A percentile compares a stretch with the other conserved stretches of the same genome.
Conservation (phyloP, 345 rosid species). For the Alliaria petiolata region DNA sequence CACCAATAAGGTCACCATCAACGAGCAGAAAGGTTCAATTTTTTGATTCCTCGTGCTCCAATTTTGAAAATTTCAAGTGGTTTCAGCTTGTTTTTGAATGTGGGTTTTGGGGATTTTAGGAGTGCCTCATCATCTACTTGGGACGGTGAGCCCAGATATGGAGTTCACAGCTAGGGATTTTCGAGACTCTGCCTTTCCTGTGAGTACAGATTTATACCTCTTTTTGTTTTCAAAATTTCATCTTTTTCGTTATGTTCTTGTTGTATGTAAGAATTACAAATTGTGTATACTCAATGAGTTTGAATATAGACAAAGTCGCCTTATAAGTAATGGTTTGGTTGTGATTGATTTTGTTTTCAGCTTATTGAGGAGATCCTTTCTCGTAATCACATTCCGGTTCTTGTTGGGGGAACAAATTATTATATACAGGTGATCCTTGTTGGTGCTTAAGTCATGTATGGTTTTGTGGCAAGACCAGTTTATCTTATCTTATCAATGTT, state of each 20-base stretch:
- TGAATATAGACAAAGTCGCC: neutral
- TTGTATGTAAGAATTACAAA: too few species aligned
- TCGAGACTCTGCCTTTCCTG: constrained; percentile 63
- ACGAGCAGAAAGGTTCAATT: constrained; percentile 59
- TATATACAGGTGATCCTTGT: constrained; percentile 71
- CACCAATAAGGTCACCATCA: constrained; percentile 71
- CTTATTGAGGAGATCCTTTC: constrained; percentile 63
- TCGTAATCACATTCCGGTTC: constrained; percentile 68
- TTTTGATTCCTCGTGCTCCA: neutral
- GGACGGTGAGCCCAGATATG: constrained; percentile 54
- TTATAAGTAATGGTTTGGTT: neutral
- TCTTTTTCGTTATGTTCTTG: neutral
- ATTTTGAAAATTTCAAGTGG: neutral
- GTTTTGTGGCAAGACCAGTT: neutral
- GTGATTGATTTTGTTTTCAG: constrained; percentile 38
- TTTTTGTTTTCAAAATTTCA: neutral
- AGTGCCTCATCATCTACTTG: constrained; percentile 84
- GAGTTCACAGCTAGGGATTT: constrained; percentile 82
- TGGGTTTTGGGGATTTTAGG: constrained; percentile 37
- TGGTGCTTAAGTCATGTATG: neutral
- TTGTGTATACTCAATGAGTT: too few species aligned
- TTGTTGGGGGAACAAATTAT: constrained; percentile 93
- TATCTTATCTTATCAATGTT: neutral
- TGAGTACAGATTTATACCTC: constrained; percentile 38
- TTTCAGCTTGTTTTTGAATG: neutral